Evolutionary conservation across 2,329 filamentous ascomycete species (phyloP).

Genomic region (Lachnellula suecica): DNA sequence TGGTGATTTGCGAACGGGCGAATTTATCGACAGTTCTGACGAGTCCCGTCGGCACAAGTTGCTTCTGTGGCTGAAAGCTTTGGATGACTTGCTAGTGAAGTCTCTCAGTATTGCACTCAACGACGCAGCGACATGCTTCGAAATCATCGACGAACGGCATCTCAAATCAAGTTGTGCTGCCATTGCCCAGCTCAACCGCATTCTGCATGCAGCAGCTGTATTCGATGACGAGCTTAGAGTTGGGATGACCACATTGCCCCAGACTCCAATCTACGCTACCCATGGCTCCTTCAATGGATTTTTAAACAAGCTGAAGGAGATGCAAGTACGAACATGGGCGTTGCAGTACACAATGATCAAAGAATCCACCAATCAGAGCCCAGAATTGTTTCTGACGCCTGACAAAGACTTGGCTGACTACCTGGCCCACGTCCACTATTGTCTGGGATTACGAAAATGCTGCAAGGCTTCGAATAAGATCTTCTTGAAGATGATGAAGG

Average conservation of each 20-base stretch:
- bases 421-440: slow-evolving; percentile 78
- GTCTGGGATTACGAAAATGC: slow-evolving; percentile 78
- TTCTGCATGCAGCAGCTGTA: slow-evolving; percentile 77
- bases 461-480: slow-evolving; percentile 85
- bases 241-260: slow-evolving; percentile 64
- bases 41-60: slow-evolving; percentile 69
- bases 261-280: slow-evolving; percentile 47
- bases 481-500: slow-evolving; percentile 85
- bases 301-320: slow-evolving; percentile 74
- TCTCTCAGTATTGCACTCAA: slow-evolving; percentile 69
- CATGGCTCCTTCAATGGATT: slow-evolving; percentile 50
- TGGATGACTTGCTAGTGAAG: slow-evolving; percentile 75
- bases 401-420: slow-evolving; percentile 76
- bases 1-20: slow-evolving; percentile 61
- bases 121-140: slow-evolving; percentile 66
- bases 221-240: slow-evolving; percentile 85
- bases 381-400: slow-evolving; percentile 60
- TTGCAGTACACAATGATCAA: slow-evolving; percentile 80
- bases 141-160: slow-evolving; percentile 80
- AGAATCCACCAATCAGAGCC: slow-evolving; percentile 69
- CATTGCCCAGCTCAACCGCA: slow-evolving; percentile 67
- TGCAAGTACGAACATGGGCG: slow-evolving; percentile 86
- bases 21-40: slow-evolving; percentile 52
- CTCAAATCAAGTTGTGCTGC: slow-evolving; percentile 71
- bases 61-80: slow-evolving; percentile 73